Percentiles rank a stretch among this genome's conserved stretches.
Conservation (phyloP, 345 rosid species). For the Camelina neglecta region DNA sequence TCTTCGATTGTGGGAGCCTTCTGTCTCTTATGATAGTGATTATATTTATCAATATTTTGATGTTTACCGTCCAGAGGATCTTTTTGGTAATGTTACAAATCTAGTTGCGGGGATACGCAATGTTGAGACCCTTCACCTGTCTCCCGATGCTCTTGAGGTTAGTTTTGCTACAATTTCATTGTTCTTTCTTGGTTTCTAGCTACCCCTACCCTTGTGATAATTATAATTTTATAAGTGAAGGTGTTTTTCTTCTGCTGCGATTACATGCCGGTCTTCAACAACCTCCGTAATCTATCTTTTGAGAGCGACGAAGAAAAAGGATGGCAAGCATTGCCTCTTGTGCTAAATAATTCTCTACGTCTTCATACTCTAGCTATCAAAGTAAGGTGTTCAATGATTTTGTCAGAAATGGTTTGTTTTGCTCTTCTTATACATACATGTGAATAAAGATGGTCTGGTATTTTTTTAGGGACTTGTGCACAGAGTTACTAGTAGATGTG, state of each 20-base stretch:
- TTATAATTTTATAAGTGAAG: too few species aligned
- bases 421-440: too few species aligned
- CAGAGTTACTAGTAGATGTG: too few species aligned
- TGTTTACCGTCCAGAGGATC: not conserved
- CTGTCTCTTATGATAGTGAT: not conserved
- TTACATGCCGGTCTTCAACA: too few species aligned
- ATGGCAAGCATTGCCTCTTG: not conserved
- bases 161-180: not conserved
- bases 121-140: not conserved
- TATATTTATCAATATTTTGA: not conserved
- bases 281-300: too few species aligned
- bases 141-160: not conserved
- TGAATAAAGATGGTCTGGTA: too few species aligned
- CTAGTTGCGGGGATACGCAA: not conserved
- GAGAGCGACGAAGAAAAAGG: not conserved
- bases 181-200: too few species aligned
- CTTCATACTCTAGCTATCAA: not conserved
- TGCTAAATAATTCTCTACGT: not conserved
- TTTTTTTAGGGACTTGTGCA: too few species aligned
- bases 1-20: not conserved
- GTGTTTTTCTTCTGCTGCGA: too few species aligned
- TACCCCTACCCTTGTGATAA: too few species aligned
- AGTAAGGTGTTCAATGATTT: too few species aligned
- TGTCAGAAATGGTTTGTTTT: too few species aligned
- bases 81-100: not conserved